A percentile compares a stretch with the other conserved stretches of the same genome.
Evolutionary conservation across 2,329 filamentous ascomycete genomes (phyloP).

Genomic region (Didymella lethalis): DNA sequence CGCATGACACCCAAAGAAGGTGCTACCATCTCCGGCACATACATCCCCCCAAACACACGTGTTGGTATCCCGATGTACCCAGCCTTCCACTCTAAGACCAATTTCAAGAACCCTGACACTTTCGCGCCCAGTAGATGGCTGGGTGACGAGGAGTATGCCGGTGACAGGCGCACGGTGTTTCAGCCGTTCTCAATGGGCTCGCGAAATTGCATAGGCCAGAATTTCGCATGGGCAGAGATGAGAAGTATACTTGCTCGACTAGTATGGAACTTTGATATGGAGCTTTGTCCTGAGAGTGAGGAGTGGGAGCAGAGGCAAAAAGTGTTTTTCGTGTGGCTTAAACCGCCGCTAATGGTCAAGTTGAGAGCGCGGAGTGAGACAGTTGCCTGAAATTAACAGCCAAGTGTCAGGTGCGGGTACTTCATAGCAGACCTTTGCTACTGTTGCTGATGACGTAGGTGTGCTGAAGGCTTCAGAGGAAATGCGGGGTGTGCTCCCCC

Average conservation of each 20-base stretch:
- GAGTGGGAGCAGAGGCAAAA: not conserved
- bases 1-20: constrained; percentile 34
- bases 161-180: constrained; percentile 44
- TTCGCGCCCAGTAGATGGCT: constrained; percentile 51
- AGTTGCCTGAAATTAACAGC: not conserved
- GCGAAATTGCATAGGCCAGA: constrained; percentile 40
- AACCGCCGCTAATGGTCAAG: not conserved
- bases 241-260: not conserved
- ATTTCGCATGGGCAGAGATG: constrained; percentile 8
- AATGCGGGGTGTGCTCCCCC: not conserved
- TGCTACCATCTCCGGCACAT: constrained; percentile 35
- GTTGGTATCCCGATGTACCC: constrained; percentile 42
- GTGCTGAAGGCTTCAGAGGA: not conserved
- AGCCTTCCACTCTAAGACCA: constrained; percentile 37
- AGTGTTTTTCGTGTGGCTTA: not conserved
- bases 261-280: not conserved
- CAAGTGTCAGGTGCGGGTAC: not conserved
- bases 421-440: not conserved
- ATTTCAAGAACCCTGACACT: constrained; percentile 37
- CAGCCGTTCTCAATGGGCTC: constrained; percentile 41
- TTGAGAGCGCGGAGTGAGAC: not conserved
- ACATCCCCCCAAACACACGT: constrained; percentile 30
- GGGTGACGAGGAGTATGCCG: constrained; percentile 39
- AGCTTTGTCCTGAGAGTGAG: not conserved
- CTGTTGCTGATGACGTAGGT: not conserved